Conservation (phyloP, 352 stramenopile genomes). For the Phytophthora hibernalis region DNA sequence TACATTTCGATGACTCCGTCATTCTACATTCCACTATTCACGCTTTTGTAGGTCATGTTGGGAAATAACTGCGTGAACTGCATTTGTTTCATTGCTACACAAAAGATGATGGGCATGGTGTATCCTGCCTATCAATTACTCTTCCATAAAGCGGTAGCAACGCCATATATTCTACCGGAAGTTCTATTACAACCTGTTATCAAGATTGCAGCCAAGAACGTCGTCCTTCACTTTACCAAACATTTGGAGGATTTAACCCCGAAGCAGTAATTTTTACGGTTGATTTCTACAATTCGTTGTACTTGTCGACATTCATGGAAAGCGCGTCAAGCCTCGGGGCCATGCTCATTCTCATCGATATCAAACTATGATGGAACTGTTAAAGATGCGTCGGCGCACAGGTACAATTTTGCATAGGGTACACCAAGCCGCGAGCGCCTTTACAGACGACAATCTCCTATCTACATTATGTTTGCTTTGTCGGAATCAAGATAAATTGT, state of each 20-base stretch:
- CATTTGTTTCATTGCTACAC: conserved; percentile 5
- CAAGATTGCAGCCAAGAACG: conserved; percentile 28
- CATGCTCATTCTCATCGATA: conserved; percentile 10
- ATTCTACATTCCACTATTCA: conserved; percentile 18
- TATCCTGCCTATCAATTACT: conserved; percentile 26
- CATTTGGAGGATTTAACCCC: conserved; percentile 28
- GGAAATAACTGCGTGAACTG: neutral
- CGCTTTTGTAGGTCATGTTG: conserved; percentile 9
- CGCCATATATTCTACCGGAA: conserved; percentile 4
- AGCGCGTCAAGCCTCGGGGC: conserved; percentile 9
- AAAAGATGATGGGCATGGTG: conserved; percentile 25
- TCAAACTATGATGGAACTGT: conserved; percentile 6
- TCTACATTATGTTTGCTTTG: conserved; percentile 9
- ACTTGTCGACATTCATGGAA: conserved; percentile 34
- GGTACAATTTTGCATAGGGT: neutral
- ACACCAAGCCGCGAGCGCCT: neutral
- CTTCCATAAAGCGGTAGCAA: conserved; percentile 6
- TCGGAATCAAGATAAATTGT: conserved; percentile 1
- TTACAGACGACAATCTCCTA: conserved; percentile 7
- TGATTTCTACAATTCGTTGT: conserved; percentile 36
- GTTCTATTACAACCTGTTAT: conserved; percentile 24
- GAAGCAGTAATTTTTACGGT: conserved; percentile 33
- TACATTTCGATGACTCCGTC: conserved; percentile 30
- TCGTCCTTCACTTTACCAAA: conserved; percentile 14
- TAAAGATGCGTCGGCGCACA: conserved; percentile 7